A percentile compares a stretch with the other conserved stretches of the same genome.
Conservation (phyloP, 23 red algal species). For the Gracilaria vermiculophylla region DNA sequence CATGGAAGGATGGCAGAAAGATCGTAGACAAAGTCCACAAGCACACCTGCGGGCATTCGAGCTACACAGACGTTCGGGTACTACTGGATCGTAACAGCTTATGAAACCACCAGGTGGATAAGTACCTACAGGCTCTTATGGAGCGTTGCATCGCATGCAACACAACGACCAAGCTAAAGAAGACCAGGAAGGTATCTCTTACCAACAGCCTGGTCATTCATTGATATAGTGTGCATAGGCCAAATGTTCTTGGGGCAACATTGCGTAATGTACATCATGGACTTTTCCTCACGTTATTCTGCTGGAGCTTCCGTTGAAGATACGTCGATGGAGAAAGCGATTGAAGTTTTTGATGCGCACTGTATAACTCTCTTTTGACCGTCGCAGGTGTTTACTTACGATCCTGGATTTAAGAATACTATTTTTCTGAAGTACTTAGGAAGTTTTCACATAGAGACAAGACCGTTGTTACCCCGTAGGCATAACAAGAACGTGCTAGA, state of each 20-base stretch:
- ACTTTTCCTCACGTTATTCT: background rate
- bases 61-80: slow-evolving; percentile 1
- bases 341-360: background rate
- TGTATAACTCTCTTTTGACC: slow-evolving; percentile 30
- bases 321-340: too few relatives aligned
- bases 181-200: too few relatives aligned
- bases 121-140: background rate
- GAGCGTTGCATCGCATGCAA: slow-evolving; percentile 22
- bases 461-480: slow-evolving; percentile 25
- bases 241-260: background rate
- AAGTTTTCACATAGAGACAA: background rate
- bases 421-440: too few relatives aligned
- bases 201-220: too few relatives aligned
- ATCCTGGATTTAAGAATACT: background rate
- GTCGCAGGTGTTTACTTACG: background rate
- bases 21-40: too few relatives aligned
- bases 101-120: background rate
- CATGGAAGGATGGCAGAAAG: too few relatives aligned
- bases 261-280: background rate
- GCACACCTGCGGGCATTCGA: background rate
- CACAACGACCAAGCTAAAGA: background rate
- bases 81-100: slow-evolving; percentile 17
- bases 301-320: too few relatives aligned
- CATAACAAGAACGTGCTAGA: slow-evolving; percentile 64
- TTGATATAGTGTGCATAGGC: background rate